Percentiles rank a stretch among this genome's conserved stretches.
phyloP scores from a whole-genome alignment of 75 land plant species.

The Pinus tabuliformis region DNA sequence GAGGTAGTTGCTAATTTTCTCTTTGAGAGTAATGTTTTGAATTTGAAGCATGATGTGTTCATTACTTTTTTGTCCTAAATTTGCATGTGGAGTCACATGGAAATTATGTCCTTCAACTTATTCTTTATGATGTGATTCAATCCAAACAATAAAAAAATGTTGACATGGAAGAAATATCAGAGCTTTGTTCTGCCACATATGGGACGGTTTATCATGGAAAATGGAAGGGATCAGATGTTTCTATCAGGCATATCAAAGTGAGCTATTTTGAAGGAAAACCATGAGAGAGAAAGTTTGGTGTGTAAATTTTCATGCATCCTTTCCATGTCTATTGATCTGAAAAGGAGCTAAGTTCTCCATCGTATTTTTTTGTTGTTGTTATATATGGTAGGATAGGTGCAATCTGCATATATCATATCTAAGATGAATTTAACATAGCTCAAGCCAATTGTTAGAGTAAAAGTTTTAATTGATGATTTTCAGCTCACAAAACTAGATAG shows the following conservation, averaged over 20 bases:
- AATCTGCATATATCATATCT: slow-evolving; percentile 18
- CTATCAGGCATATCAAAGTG: slow-evolving; percentile 86
- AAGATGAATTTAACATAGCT: slow-evolving; percentile 28
- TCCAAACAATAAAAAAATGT: slow-evolving; percentile 67
- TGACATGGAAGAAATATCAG: slow-evolving; percentile 77
- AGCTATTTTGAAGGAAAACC: slow-evolving; percentile 74
- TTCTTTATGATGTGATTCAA: neutral
- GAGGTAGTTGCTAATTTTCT: neutral
- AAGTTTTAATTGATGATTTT: no score
- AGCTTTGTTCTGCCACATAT: slow-evolving; percentile 81
- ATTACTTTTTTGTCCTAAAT: neutral
- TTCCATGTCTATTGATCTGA: neutral
- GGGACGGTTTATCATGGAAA: slow-evolving; percentile 90
- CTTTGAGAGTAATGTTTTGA: neutral
- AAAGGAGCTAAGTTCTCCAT: neutral
- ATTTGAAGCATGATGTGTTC: neutral
- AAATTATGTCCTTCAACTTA: neutral
- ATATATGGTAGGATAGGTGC: neutral
- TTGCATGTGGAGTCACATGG: neutral
- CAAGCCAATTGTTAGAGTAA: neutral
- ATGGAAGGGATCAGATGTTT: slow-evolving; percentile 97
- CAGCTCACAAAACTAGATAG: slow-evolving; percentile 1
- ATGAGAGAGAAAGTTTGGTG: slow-evolving; percentile 78
- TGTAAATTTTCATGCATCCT: slow-evolving; percentile 6
- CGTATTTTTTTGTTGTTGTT: slow-evolving; percentile 11